These are phyloP conservation scores for Silene noctiflora DNA, from an alignment of 179 eudicot species.

Conservation along the genomic window DNA sequence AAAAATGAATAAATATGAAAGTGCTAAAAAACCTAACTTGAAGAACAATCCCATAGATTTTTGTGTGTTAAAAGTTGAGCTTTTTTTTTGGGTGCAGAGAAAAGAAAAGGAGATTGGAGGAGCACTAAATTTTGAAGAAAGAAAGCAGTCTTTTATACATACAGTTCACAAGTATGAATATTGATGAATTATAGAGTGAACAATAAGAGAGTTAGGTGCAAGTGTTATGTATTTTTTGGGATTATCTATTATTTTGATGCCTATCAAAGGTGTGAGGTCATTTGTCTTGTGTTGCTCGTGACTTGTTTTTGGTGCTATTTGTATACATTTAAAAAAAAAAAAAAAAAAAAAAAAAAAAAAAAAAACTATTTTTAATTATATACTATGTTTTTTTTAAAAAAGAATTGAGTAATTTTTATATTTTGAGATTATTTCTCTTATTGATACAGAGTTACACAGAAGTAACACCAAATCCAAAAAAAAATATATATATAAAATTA, in stretches of 20 bases:
- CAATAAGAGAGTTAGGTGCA: slow-evolving; percentile 5
- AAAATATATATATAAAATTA: no score
- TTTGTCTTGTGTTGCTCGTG: slow-evolving; percentile 24
- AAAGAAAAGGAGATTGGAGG: slow-evolving; percentile 2
- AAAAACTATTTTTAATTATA: no score
- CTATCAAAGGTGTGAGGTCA: neutral
- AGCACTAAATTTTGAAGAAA: slow-evolving; percentile 19
- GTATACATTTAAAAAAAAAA: neutral
- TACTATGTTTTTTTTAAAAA: no score
- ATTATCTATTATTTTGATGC: neutral
- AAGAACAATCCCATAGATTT: slow-evolving; percentile 28
- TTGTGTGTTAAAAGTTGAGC: neutral
- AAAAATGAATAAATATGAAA: slow-evolving; percentile 9
- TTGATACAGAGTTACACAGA: no score
- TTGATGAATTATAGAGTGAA: slow-evolving; percentile 10
- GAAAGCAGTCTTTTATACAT: neutral
- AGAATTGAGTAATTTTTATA: no score
- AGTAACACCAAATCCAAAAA: no score
- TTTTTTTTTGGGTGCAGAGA: slow-evolving; percentile 13
- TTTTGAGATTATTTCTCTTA: no score
- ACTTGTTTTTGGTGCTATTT: slow-evolving; percentile 20
- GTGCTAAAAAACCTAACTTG: slow-evolving; percentile 26
- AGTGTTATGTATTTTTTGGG: neutral
- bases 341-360: no score
- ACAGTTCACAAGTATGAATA: slow-evolving; percentile 12